These are phyloP conservation scores for Trichophyton verrucosum DNA, from an alignment of 2,329 filamentous ascomycete genomes.

Conservation along the genomic window DNA sequence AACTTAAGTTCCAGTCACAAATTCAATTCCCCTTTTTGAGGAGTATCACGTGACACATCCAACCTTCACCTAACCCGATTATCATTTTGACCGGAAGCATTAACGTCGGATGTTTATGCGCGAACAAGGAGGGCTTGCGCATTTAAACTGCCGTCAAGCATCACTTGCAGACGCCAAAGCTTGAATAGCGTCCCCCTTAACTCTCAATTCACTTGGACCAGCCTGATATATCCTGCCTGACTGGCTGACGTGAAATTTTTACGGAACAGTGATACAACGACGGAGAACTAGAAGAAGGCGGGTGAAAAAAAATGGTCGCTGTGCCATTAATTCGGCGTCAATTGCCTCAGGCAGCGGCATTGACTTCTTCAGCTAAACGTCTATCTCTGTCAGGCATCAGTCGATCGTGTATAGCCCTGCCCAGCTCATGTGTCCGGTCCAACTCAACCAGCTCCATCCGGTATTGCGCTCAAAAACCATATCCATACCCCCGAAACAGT, in stretches of 20 bases:
- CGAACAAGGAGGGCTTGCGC: not conserved
- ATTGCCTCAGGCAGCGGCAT: not conserved
- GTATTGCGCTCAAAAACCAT: constrained; percentile 19
- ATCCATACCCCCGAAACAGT: not conserved
- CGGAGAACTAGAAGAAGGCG: not conserved
- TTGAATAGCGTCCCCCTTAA: not conserved
- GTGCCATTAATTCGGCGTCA: not conserved
- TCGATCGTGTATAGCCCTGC: not conserved
- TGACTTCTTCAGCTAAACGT: not conserved
- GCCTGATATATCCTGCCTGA: not conserved
- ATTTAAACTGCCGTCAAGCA: not conserved
- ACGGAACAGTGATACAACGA: not conserved
- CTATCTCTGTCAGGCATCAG: not conserved
- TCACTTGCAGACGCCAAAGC: not conserved
- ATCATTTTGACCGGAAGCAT: not conserved
- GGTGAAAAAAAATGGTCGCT: not conserved
- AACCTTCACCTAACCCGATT: not conserved
- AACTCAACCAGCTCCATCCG: constrained; percentile 51
- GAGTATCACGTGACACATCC: not conserved
- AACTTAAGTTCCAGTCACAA: not conserved
- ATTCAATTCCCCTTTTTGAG: not conserved
- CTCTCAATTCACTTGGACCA: not conserved
- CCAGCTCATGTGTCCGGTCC: constrained; percentile 33
- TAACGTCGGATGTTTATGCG: not conserved
- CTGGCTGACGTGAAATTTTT: not conserved